These are phyloP conservation scores for Leccinum pellstonianum DNA, from an alignment of 768 basidiomycete species.

Conservation along the genomic window DNA sequence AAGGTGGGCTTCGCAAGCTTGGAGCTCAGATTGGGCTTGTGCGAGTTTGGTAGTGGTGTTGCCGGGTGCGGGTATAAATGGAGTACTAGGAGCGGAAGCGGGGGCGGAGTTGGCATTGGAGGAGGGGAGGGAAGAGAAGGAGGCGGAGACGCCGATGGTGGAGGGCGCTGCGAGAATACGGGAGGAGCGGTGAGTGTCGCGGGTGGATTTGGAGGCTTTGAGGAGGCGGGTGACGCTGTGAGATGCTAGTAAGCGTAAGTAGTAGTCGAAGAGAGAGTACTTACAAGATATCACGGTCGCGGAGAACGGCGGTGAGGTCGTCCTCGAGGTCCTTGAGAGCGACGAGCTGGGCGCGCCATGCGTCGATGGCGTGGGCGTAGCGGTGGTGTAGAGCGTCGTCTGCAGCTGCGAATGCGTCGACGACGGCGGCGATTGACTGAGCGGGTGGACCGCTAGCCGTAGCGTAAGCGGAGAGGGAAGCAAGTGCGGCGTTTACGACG, in stretches of 20 bases:
- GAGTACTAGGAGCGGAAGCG: too few species aligned
- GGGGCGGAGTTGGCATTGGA: too few species aligned
- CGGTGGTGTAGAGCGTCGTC: constrained; percentile 61
- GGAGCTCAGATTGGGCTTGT: constrained; percentile 71
- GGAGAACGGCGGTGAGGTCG: constrained; percentile 62
- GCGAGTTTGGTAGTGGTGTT: constrained; percentile 47
- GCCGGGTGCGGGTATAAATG: constrained; percentile 1
- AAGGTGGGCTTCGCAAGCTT: constrained; percentile 78
- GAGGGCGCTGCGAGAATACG: constrained; percentile 12
- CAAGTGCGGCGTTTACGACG: constrained; percentile 56
- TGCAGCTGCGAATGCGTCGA: constrained; percentile 56
- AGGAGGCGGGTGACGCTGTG: constrained; percentile 73
- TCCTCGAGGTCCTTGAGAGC: constrained; percentile 67
- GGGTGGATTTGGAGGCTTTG: constrained; percentile 64
- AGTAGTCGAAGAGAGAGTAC: constrained; percentile 26
- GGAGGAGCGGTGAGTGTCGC: constrained; percentile 38
- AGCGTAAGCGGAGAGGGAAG: constrained; percentile 64
- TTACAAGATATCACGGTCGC: constrained; percentile 79
- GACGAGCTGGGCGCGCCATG: constrained; percentile 62
- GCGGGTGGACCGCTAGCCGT: constrained; percentile 52
- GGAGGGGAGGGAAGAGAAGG: too few species aligned
- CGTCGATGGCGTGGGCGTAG: constrained; percentile 60
- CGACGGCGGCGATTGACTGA: constrained; percentile 39
- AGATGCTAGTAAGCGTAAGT: too few species aligned
- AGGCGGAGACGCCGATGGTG: constrained; percentile 33